A percentile compares a stretch with the other conserved stretches of the same genome.
Conservation (phyloP, 352 stramenopile genomes). For the Halophytophthora batemanensis region DNA sequence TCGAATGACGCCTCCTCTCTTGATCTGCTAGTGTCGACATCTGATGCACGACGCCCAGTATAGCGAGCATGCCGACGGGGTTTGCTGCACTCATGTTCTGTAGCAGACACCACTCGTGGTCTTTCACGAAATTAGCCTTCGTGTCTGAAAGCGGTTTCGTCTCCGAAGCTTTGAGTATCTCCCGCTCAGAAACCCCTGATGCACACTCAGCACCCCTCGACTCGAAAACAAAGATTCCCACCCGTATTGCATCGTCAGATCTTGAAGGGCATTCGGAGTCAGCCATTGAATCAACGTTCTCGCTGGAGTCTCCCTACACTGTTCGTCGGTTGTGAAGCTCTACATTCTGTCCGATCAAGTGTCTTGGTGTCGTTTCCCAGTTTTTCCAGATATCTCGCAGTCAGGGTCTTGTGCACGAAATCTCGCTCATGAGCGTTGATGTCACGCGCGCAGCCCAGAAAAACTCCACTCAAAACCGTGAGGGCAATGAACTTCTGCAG, state of each 20-base stretch:
- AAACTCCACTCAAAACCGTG: not conserved
- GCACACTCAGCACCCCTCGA: no score
- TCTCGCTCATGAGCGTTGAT: not conserved
- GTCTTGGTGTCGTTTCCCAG: not conserved
- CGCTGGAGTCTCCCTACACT: no score
- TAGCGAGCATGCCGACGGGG: not conserved
- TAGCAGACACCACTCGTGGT: constrained; percentile 10
- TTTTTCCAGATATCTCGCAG: not conserved
- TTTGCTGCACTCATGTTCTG: constrained; percentile 8
- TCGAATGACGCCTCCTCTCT: not conserved
- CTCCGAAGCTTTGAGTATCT: no score
- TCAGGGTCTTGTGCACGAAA: not conserved
- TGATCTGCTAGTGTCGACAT: constrained; percentile 7
- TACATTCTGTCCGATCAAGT: not conserved
- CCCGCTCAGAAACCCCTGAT: no score
- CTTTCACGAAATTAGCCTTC: constrained; percentile 6
- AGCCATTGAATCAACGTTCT: no score
- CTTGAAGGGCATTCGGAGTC: no score
- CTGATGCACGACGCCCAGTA: constrained; percentile 10
- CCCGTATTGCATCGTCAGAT: no score
- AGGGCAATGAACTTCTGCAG: no score
- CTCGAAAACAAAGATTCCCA: not conserved
- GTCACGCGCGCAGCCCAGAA: not conserved
- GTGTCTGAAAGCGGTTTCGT: no score
- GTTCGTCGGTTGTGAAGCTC: no score